Evolutionary conservation across 805 yeast species (phyloP), one percentile per base, ranked within the genome.

Genomic region (Yarrowia sp.): DNA sequence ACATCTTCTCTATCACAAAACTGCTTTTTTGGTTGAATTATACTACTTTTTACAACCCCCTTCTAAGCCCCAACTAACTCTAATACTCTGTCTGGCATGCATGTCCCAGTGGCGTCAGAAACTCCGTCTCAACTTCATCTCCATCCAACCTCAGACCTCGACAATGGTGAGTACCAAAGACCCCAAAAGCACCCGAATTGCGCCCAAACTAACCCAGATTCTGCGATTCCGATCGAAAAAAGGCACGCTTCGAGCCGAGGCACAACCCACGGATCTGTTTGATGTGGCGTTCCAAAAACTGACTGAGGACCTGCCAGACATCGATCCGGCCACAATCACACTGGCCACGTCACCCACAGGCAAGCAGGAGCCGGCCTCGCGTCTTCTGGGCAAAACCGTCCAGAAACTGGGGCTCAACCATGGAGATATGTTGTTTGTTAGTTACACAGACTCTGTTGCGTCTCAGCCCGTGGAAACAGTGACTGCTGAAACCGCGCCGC

Each of bases 191-290:
- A 2, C 2, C n/a, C n/a, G 8, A 28, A 46, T 14, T 17, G 19
- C 11, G 8, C 26, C 38, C 38, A 2, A 9, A 17, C 35, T 54
- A 26, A 54, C 36, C 24, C 48, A 79, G 91, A 83, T 92, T 69
- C 77, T 89, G 22, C 80, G 99, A 71, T 90, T 95, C 76, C 82
- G 97, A 71, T 81, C 95, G 30, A 90, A 84, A 71, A 89, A 89
- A 69, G 98, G 98, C 9, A 87, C 85, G 83, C 85, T 84, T 73
- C 82, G 98, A 64, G 81, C 89, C 36, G 73, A 77, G 26, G 84
- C 83, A 30, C 84, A 83, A 26, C 75, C 78, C 3, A 54, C 70
- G 1, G 80, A 79, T 21, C 77, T 77, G 9, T 84, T 89, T 66
- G 71, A 75, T 4, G 68, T 69, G 0, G 82, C 83, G 0, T 68